A percentile compares a stretch with the other conserved stretches of the same genome.
phyloP scores from a whole-genome alignment of 164 flowering plant genomes.

The Tetrastigma voinierianum region DNA sequence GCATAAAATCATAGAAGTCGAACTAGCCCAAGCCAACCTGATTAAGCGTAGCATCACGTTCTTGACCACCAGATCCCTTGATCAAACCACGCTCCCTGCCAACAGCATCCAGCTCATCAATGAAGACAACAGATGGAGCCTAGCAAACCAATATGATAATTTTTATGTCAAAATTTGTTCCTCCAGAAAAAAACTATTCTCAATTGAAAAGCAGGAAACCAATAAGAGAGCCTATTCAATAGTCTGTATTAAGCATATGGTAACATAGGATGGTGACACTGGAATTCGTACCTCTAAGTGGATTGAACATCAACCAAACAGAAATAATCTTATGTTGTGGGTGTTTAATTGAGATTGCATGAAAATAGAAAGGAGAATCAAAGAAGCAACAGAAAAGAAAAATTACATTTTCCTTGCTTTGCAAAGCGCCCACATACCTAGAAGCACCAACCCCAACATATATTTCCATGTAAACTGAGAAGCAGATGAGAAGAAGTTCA shows the following conservation, averaged over 20 bases:
- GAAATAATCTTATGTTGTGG: background rate
- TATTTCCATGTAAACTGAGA: slow-evolving; percentile 97
- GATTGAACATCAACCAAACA: background rate
- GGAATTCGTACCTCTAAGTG: background rate
- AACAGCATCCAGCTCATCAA: slow-evolving; percentile 98
- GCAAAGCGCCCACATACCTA: slow-evolving; percentile 93
- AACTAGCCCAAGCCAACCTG: slow-evolving; percentile 53
- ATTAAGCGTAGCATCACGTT: slow-evolving; percentile 98
- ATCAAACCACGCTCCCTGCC: slow-evolving; percentile 96
- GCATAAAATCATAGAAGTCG: background rate
- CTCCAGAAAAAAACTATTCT: background rate
- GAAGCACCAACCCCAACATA: slow-evolving; percentile 99
- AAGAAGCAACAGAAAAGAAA: slow-evolving; percentile 1
- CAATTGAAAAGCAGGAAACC: no score
- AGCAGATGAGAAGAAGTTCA: slow-evolving; percentile 96
- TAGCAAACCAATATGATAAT: slow-evolving; percentile 16
- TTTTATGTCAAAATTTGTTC: background rate
- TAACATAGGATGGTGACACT: no score
- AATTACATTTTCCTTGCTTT: slow-evolving; percentile 87
- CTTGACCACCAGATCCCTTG: slow-evolving; percentile 98
- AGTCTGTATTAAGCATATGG: no score
- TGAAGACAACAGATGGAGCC: slow-evolving; percentile 98
- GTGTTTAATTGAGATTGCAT: background rate
- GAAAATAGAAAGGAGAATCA: background rate
- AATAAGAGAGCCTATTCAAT: no score